Percentiles rank a stretch among this genome's conserved stretches.
Conservation (phyloP, 1,139 yeast species). For the Nakaseomyces uthaithaninus region DNA sequence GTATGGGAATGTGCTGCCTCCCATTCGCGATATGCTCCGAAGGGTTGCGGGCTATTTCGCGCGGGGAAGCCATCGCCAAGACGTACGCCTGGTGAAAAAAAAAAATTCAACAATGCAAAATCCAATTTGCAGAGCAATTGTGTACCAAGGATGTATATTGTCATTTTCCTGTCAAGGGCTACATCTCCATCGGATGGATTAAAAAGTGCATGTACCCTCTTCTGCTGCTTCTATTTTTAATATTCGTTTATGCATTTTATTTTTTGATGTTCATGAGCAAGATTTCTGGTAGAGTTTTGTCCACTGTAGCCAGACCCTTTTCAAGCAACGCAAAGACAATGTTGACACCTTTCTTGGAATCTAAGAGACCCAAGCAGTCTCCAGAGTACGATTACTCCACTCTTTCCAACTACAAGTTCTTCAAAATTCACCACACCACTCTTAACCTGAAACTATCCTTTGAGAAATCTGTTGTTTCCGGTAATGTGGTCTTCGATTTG, state of each 20-base stretch:
- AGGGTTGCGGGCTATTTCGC: too few species aligned
- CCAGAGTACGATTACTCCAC: conserved; percentile 72
- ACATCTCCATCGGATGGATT: too few species aligned
- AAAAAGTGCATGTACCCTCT: background rate
- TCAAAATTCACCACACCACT: conserved; percentile 44
- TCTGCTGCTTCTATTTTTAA: conserved; percentile 2
- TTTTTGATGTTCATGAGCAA: conserved; percentile 3
- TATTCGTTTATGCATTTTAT: conserved; percentile 1
- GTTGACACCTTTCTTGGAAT: conserved; percentile 23
- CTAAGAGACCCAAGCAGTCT: conserved; percentile 36
- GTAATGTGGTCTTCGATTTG: conserved; percentile 48
- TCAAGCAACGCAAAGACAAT: conserved; percentile 7
- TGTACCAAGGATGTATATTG: too few species aligned
- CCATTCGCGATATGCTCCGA: too few species aligned
- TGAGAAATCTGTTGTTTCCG: conserved; percentile 43
- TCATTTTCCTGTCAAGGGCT: too few species aligned
- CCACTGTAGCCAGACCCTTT: conserved; percentile 3
- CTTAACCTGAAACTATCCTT: conserved; percentile 53
- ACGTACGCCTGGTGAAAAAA: too few species aligned
- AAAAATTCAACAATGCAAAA: too few species aligned
- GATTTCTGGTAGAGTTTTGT: background rate
- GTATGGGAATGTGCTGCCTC: too few species aligned
- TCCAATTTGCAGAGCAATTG: too few species aligned
- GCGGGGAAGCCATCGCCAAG: too few species aligned
- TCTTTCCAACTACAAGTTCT: conserved; percentile 54